phyloP scores from a whole-genome alignment of 2,329 filamentous ascomycete species.

The Pseudogymnoascus sp. region DNA sequence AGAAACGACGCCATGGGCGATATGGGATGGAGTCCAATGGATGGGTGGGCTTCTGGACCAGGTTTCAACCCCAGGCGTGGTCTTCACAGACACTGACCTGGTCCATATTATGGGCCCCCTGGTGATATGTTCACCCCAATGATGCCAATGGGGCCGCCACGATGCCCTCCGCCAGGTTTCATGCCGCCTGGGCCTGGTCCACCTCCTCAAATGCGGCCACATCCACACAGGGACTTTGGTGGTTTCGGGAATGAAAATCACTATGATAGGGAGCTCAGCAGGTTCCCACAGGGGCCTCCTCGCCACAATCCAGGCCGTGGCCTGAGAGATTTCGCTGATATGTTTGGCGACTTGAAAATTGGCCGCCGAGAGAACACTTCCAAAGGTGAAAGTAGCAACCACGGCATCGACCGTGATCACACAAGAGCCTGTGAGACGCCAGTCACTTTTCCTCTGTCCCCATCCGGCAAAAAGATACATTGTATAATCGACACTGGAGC shows the following conservation, averaged over 20 bases:
- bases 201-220: background rate
- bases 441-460: background rate
- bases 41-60: slow-evolving; percentile 5
- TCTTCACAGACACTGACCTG: background rate
- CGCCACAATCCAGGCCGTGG: background rate
- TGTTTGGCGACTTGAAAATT: background rate
- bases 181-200: background rate
- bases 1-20: background rate
- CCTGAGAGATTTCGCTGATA: background rate
- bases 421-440: background rate
- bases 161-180: background rate
- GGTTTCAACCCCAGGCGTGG: background rate
- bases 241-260: background rate
- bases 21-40: background rate
- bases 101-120: background rate
- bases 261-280: background rate
- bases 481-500: slow-evolving; percentile 9
- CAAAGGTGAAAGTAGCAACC: background rate
- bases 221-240: background rate
- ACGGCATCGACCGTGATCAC: background rate
- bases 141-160: background rate
- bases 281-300: background rate
- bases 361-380: background rate
- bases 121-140: background rate
- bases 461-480: background rate